Evolutionary conservation across 345 rosid genomes (phyloP).

Genomic region (Noccaea bulbosa): DNA sequence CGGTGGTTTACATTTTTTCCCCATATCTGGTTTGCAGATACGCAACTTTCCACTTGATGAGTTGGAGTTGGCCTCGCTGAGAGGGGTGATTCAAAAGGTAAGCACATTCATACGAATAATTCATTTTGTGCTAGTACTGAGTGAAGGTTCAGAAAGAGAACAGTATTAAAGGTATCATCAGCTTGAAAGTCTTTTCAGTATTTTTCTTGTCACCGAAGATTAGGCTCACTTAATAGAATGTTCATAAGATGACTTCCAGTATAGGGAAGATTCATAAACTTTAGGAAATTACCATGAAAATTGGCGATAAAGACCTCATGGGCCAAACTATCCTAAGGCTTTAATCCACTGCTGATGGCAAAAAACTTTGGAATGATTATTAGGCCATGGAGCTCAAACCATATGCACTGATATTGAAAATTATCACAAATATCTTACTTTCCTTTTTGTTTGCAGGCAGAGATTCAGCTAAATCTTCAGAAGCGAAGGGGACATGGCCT

Average conservation of each 20-base stretch:
- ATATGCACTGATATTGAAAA: neutral
- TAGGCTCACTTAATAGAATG: slow-evolving; percentile 7
- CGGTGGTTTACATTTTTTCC: slow-evolving; percentile 13
- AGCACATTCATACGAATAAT: slow-evolving; percentile 29
- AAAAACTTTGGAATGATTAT: neutral
- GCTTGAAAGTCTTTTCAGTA: slow-evolving; percentile 11
- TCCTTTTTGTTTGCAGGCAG: slow-evolving; percentile 68
- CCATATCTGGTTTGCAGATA: slow-evolving; percentile 53
- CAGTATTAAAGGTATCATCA: neutral
- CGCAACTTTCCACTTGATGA: slow-evolving; percentile 95
- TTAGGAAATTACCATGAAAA: slow-evolving; percentile 7
- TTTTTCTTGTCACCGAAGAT: neutral
- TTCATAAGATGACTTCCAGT: slow-evolving; percentile 2
- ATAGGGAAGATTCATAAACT: neutral
- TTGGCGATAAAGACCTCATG: neutral
- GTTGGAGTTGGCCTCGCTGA: slow-evolving; percentile 91
- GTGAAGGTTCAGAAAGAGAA: slow-evolving; percentile 19
- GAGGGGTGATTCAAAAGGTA: slow-evolving; percentile 91
- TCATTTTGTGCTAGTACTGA: slow-evolving; percentile 17
- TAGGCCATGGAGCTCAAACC: neutral
- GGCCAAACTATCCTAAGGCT: neutral
- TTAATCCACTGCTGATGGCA: neutral
- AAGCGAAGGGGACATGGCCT: slow-evolving; percentile 95
- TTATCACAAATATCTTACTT: slow-evolving; percentile 15
- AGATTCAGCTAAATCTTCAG: slow-evolving; percentile 93